phyloP scores from a whole-genome alignment of 208 protist species.

The Trypanosoma platydactyli region DNA sequence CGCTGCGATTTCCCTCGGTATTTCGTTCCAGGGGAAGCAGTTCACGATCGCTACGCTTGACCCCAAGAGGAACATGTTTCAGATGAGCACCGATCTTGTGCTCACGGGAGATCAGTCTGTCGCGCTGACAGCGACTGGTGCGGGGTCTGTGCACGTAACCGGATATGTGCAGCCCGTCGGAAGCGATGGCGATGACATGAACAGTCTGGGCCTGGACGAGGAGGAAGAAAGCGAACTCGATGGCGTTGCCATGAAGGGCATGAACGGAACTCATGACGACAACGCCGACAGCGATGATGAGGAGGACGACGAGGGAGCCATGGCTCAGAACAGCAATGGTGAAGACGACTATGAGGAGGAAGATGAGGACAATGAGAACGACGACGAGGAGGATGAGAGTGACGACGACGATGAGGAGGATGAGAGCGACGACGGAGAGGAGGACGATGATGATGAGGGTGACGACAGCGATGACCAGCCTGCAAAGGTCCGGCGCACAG shows the following conservation, averaged over 20 bases:
- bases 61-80: constrained; percentile 76
- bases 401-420: constrained; percentile 40
- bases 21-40: constrained; percentile 85
- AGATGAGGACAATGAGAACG: constrained; percentile 32
- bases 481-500: constrained; percentile 75
- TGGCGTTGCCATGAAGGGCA: constrained; percentile 18
- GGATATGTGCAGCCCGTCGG: constrained; percentile 86
- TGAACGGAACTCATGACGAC: constrained; percentile 25
- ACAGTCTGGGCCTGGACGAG: constrained; percentile 45
- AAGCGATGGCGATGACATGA: constrained; percentile 56
- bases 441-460: constrained; percentile 61
- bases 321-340: constrained; percentile 40
- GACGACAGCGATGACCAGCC: constrained; percentile 61
- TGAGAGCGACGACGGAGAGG: constrained; percentile 36
- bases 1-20: constrained; percentile 67
- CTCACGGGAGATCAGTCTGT: constrained; percentile 81
- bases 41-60: constrained; percentile 89
- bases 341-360: constrained; percentile 64
- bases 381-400: constrained; percentile 34
- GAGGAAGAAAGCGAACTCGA: constrained; percentile 32
- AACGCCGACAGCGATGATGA: constrained; percentile 43
- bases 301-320: constrained; percentile 36
- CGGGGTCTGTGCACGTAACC: constrained; percentile 76
- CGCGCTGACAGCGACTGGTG: constrained; percentile 68
- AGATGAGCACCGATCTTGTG: constrained; percentile 87